phyloP scores from a whole-genome alignment of 176 grass and related monocot species.

The Eragrostis nindensis region DNA sequence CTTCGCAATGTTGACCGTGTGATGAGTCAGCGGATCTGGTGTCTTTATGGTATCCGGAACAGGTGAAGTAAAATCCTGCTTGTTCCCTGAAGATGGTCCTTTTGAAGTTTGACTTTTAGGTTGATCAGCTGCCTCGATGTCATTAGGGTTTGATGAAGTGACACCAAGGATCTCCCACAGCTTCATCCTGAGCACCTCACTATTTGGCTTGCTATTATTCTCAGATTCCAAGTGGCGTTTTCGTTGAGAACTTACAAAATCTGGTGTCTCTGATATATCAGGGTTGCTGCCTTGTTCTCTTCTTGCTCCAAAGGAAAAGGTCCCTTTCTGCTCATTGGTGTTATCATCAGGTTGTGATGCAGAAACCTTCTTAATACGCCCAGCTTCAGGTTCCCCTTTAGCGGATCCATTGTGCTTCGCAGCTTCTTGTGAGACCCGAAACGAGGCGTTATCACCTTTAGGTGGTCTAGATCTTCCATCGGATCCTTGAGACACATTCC shows the following conservation, averaged over 20 bases:
- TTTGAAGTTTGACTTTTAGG: slow-evolving; percentile 50
- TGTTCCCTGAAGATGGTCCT: slow-evolving; percentile 51
- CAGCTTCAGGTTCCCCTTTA: slow-evolving; percentile 54
- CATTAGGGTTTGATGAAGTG: slow-evolving; percentile 48
- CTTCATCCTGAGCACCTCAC: slow-evolving; percentile 68
- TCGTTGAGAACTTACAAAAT: slow-evolving; percentile 53
- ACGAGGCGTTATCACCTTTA: slow-evolving; percentile 34
- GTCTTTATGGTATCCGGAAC: slow-evolving; percentile 57
- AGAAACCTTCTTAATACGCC: slow-evolving; percentile 45
- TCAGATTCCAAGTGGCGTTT: slow-evolving; percentile 21
- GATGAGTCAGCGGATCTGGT: slow-evolving; percentile 47
- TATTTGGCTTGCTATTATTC: slow-evolving; percentile 54
- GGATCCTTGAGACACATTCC: slow-evolving; percentile 50
- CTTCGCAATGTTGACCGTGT: slow-evolving; percentile 56
- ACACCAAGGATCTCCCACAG: slow-evolving; percentile 87
- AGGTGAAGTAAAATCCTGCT: slow-evolving; percentile 52
- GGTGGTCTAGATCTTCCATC: slow-evolving; percentile 46
- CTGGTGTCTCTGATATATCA: slow-evolving; percentile 39
- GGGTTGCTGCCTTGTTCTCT: slow-evolving; percentile 48
- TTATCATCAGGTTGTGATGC: slow-evolving; percentile 46
- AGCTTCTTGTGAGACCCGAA: slow-evolving; percentile 45
- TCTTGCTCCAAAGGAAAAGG: slow-evolving; percentile 53
- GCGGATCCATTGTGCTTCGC: slow-evolving; percentile 42
- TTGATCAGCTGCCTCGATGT: slow-evolving; percentile 31
- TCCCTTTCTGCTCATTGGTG: slow-evolving; percentile 40